These are phyloP conservation scores for Hypocreales sp. DNA, from an alignment of 2,329 filamentous ascomycete species.

Conservation along the genomic window DNA sequence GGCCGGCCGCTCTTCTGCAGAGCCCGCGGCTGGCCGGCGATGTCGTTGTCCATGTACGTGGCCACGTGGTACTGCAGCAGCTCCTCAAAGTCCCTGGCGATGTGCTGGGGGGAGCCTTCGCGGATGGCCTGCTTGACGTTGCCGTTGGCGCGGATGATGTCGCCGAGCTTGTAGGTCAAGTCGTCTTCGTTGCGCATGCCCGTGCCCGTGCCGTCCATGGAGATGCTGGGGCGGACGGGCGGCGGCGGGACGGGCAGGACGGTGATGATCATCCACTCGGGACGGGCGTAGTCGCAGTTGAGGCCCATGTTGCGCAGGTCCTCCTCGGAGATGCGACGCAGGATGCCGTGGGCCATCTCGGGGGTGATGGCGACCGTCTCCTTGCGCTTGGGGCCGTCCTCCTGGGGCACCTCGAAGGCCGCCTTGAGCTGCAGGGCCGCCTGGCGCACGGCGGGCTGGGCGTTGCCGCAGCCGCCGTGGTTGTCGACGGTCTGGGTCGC, in stretches of 20 bases:
- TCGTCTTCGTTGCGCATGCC: slow-evolving; percentile 95
- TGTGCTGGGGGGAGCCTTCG: slow-evolving; percentile 83
- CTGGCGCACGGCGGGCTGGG: slow-evolving; percentile 76
- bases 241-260: slow-evolving; percentile 91
- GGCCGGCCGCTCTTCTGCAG: slow-evolving; percentile 94
- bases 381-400: slow-evolving; percentile 57
- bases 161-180: slow-evolving; percentile 96
- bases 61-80: slow-evolving; percentile 95
- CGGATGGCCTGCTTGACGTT: slow-evolving; percentile 85
- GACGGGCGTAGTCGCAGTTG: slow-evolving; percentile 86
- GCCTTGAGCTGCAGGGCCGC: slow-evolving; percentile 71
- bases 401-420: slow-evolving; percentile 46
- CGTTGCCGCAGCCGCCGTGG: slow-evolving; percentile 89
- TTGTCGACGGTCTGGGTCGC: slow-evolving; percentile 27
- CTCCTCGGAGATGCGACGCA: slow-evolving; percentile 67
- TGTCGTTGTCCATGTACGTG: slow-evolving; percentile 99
- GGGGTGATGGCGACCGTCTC: slow-evolving; percentile 76
- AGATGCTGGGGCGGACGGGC: slow-evolving; percentile 90
- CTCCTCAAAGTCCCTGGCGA: slow-evolving; percentile 79
- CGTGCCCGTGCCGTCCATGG: slow-evolving; percentile 84
- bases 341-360: slow-evolving; percentile 70
- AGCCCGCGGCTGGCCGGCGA: slow-evolving; percentile 85
- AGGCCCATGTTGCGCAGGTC: slow-evolving; percentile 80
- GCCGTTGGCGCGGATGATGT: slow-evolving; percentile 94
- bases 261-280: slow-evolving; percentile 96